Evolutionary conservation across 305 asterid species (phyloP).

Genomic region (Fraxinus nigra): DNA sequence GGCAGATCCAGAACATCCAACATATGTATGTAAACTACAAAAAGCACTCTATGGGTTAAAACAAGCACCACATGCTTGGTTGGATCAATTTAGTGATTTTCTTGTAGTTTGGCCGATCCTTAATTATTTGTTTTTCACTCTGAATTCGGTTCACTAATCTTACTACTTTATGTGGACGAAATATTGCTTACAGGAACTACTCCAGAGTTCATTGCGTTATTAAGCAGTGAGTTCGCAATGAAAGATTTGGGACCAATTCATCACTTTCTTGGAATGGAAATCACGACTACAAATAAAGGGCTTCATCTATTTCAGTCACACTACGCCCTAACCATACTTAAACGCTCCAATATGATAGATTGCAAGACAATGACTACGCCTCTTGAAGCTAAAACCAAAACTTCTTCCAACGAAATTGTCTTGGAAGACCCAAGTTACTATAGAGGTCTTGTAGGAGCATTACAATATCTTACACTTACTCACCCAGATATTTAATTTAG

Average conservation of each 20-base stretch:
- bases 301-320: not conserved
- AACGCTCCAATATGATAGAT: not conserved
- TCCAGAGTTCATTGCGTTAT: not conserved
- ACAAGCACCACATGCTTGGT: not conserved
- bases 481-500: too few relatives aligned
- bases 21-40: not conserved
- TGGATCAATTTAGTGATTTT: not conserved
- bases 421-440: not conserved
- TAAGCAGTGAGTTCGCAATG: slow-evolving; percentile 1
- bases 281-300: not conserved
- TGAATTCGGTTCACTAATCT: not conserved
- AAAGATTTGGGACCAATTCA: slow-evolving; percentile 13
- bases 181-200: not conserved
- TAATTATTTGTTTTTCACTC: not conserved
- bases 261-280: not conserved
- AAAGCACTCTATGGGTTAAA: not conserved
- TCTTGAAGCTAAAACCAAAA: not conserved
- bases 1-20: not conserved
- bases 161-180: not conserved
- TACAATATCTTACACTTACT: too few relatives aligned
- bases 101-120: not conserved
- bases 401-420: not conserved
- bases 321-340: not conserved
- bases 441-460: not conserved
- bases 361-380: not conserved